Base-by-base conservation (phyloP, 176 grass and related monocot genomes). In the Eleusine indica region DNA sequence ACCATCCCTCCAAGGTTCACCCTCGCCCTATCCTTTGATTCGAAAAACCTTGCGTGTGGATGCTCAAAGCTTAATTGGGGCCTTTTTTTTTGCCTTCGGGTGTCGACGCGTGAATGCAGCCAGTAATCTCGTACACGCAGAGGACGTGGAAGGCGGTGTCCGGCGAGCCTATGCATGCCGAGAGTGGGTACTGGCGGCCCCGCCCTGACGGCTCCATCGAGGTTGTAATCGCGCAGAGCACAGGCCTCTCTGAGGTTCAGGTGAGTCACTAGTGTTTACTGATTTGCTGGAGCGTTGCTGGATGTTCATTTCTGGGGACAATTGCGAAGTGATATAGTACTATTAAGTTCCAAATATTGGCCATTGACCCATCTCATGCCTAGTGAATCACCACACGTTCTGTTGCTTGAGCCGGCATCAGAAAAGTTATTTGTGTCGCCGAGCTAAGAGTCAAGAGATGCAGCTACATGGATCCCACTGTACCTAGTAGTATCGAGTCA, bases 121-220 rank as follows among this genome's bases (percentile, higher is more conserved):
- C 95, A 21, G 92, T 94, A 86, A 94, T 97, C 75, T 87, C 95
- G 17, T 97, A 94, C 75, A 89, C 86, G 30, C 95, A 97, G 84
- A 97, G 70, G 86, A 97, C 92, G 53, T 94, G 92, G 95, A 94
- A 89, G 84, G 68, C 88, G 65, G 74, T 79, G 17, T 89, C 92
- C 4, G 92, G 92, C 37, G 95, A 97, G 78, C 92, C 90, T 21
- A 97, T 97, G 95, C 95, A 97, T 77, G 78, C 92, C 6, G 92
- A 97, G 88, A 97, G 90, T 77, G 95, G 95, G 53, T 97, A 94
- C 82, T 97, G 92, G 95, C 92, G 95, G 9, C 84, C 91, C 35
- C 86, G 89, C 62, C 68, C 88, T 21, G 92, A 92, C 25, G 86
- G 90, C 71, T 89, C 95, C 67, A 4, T 94, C 49, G 95, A 97